phyloP scores from a whole-genome alignment of 1,139 yeast species.

The Casaregolazyma lundiana region DNA sequence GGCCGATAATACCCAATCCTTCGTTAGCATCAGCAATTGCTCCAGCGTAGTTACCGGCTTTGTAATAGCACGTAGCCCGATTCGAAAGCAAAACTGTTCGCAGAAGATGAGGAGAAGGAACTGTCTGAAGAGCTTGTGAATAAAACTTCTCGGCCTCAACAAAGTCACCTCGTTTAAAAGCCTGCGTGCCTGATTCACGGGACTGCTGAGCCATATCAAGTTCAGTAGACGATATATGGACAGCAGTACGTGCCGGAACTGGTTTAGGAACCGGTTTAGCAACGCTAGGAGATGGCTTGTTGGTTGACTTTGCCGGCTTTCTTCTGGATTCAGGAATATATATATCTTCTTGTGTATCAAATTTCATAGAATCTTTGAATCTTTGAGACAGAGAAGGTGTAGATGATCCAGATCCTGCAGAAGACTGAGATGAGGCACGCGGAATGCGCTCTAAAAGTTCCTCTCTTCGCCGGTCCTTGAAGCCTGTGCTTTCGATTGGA shows the following conservation, averaged over 20 bases:
- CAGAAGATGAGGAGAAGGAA: slow-evolving; percentile 64
- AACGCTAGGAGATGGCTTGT: slow-evolving; percentile 23
- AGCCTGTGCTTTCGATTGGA: no score
- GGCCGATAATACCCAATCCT: slow-evolving; percentile 58
- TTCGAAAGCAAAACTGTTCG: slow-evolving; percentile 71
- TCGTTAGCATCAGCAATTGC: slow-evolving; percentile 51
- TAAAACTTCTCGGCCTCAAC: slow-evolving; percentile 59
- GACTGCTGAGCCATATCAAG: slow-evolving; percentile 53
- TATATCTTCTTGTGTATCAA: slow-evolving; percentile 23
- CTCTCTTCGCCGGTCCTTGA: not conserved
- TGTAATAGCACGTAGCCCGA: slow-evolving; percentile 63
- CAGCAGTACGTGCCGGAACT: slow-evolving; percentile 25
- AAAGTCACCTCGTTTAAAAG: slow-evolving; percentile 81
- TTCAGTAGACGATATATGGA: slow-evolving; percentile 31
- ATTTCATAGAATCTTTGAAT: slow-evolving; percentile 16
- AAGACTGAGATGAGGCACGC: not conserved
- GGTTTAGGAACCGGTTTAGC: slow-evolving; percentile 17
- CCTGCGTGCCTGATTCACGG: slow-evolving; percentile 55
- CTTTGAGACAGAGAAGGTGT: slow-evolving; percentile 14
- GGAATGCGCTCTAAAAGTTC: slow-evolving; percentile 7
- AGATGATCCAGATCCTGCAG: not conserved
- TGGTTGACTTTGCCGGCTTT: slow-evolving; percentile 17
- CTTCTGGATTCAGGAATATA: slow-evolving; percentile 27
- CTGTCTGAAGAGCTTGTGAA: slow-evolving; percentile 52
- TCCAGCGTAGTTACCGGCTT: slow-evolving; percentile 68